Conservation (phyloP, 1,284 basidiomycete species). For the Phellinidium pouzarii region DNA sequence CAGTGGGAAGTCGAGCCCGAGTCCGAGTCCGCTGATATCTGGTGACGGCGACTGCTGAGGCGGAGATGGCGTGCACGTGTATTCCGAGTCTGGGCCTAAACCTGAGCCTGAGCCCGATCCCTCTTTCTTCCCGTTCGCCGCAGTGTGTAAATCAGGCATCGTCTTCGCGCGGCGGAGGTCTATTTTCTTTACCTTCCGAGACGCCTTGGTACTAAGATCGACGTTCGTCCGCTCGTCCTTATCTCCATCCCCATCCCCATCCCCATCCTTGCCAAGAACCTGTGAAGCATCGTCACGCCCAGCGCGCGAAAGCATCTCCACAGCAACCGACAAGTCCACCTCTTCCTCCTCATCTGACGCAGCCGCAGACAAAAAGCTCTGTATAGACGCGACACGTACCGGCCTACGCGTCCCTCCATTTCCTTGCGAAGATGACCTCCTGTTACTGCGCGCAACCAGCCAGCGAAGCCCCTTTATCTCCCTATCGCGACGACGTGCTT, state of each 20-base stretch:
- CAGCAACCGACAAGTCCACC: conserved; percentile 10
- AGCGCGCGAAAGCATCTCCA: conserved; percentile 13
- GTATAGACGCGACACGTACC: conserved; percentile 14
- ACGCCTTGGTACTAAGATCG: conserved; percentile 9
- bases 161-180: conserved; percentile 16
- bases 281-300: background rate
- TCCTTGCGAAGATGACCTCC: conserved; percentile 4
- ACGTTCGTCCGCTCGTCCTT: conserved; percentile 6
- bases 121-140: background rate
- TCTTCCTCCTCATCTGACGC: conserved; percentile 8
- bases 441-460: conserved; percentile 28
- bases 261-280: background rate
- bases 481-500: conserved; percentile 34
- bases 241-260: too few species aligned
- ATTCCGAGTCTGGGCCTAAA: too few species aligned
- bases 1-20: conserved; percentile 18
- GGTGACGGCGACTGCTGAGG: conserved; percentile 3
- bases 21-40: conserved; percentile 15
- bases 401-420: background rate
- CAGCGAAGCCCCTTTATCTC: conserved; percentile 45
- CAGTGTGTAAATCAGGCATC: conserved; percentile 16
- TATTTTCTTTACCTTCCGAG: conserved; percentile 4
- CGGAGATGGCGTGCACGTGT: background rate
- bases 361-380: conserved; percentile 15
- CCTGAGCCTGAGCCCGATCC: background rate